Evolutionary conservation across 2,329 filamentous ascomycete genomes (phyloP).

Genomic region (Paradendryphiella salina): DNA sequence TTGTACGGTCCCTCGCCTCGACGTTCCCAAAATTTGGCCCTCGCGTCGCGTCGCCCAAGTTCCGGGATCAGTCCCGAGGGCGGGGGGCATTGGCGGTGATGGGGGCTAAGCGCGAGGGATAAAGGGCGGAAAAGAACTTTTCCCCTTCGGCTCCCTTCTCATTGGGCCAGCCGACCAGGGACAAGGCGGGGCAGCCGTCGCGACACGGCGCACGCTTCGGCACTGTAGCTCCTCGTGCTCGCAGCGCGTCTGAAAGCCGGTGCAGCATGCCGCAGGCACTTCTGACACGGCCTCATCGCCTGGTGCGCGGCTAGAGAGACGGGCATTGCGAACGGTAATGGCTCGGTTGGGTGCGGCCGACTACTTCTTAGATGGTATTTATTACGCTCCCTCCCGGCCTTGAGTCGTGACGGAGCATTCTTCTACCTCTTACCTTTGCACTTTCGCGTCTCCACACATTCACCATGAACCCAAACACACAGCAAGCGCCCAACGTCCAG

Average conservation of each 20-base stretch:
- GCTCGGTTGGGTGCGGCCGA: slow-evolving; percentile 21
- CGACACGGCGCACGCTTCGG: slow-evolving; percentile 22
- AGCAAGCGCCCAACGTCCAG: slow-evolving; percentile 30
- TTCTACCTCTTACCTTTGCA: background rate
- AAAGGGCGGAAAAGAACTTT: slow-evolving; percentile 33
- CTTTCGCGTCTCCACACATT: background rate
- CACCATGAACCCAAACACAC: slow-evolving; percentile 24
- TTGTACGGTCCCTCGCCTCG: background rate
- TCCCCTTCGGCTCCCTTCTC: slow-evolving; percentile 29
- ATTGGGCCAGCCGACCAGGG: slow-evolving; percentile 62
- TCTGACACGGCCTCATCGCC: slow-evolving; percentile 18
- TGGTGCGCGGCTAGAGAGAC: slow-evolving; percentile 30
- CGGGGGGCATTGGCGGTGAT: slow-evolving; percentile 29
- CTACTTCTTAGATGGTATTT: slow-evolving; percentile 14
- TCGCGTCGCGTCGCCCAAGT: slow-evolving; percentile 17
- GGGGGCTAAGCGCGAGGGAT: slow-evolving; percentile 14
- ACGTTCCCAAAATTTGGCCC: slow-evolving; percentile 3
- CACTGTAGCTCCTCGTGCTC: slow-evolving; percentile 19
- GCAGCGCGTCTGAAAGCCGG: slow-evolving; percentile 21
- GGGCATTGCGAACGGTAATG: slow-evolving; percentile 27
- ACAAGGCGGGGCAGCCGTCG: slow-evolving; percentile 27
- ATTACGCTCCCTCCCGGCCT: slow-evolving; percentile 19
- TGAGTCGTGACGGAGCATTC: background rate
- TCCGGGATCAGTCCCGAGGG: slow-evolving; percentile 24
- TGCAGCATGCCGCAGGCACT: slow-evolving; percentile 21